A percentile compares a stretch with the other conserved stretches of the same genome.
phyloP scores from a whole-genome alignment of 2,329 filamentous ascomycete genomes.

The Corynespora cassiicola region DNA sequence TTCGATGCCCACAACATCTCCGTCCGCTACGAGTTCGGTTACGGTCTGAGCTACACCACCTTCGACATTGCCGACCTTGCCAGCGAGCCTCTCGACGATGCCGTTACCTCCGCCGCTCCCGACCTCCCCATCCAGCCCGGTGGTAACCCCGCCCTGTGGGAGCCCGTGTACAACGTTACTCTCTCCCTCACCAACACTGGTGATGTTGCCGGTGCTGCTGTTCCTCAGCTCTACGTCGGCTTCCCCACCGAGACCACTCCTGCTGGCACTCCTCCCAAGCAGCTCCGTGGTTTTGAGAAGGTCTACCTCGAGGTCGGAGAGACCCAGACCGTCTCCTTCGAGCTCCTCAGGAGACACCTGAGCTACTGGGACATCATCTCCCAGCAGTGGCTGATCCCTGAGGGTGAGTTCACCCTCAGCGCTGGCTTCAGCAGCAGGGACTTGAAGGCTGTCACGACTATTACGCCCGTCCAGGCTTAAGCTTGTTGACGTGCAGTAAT shows the following conservation, averaged over 20 bases:
- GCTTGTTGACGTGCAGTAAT: too few relatives aligned
- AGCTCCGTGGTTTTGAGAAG: constrained; percentile 61
- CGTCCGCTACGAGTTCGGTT: constrained; percentile 82
- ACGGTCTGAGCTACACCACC: constrained; percentile 76
- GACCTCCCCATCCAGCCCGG: constrained; percentile 50
- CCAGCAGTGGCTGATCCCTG: constrained; percentile 78
- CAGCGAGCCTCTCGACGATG: constrained; percentile 58
- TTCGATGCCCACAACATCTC: constrained; percentile 71
- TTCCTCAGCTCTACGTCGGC: constrained; percentile 65
- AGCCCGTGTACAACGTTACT: constrained; percentile 70
- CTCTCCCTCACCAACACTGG: constrained; percentile 76
- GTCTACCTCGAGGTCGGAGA: constrained; percentile 60
- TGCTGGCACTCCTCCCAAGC: constrained; percentile 57
- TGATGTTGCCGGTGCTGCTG: constrained; percentile 54
- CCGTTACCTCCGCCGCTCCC: constrained; percentile 66
- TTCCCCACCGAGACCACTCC: constrained; percentile 62
- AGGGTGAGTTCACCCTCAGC: constrained; percentile 43
- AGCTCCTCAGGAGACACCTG: constrained; percentile 78
- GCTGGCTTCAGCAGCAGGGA: constrained; percentile 36
- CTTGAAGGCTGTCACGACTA: too few relatives aligned
- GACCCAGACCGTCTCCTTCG: constrained; percentile 69
- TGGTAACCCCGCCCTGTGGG: constrained; percentile 64
- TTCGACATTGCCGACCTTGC: constrained; percentile 74
- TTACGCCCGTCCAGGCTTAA: too few relatives aligned
- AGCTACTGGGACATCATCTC: constrained; percentile 80